phyloP scores from a whole-genome alignment of 495 filamentous ascomycete species.

The Usnea hakonensis region DNA sequence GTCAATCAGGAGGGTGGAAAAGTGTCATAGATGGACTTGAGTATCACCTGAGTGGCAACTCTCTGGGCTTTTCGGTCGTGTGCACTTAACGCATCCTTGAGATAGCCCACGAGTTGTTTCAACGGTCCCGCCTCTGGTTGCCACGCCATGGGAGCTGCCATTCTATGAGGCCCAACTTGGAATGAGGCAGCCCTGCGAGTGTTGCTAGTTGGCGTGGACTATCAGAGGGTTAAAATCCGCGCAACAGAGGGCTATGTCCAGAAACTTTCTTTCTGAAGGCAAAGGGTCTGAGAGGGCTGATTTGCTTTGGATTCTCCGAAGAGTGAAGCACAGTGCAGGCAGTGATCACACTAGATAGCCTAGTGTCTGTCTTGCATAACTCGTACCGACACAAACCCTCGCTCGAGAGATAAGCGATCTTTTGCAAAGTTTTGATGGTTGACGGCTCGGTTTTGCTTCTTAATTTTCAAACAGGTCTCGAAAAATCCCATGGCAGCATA shows the following conservation, averaged over 20 bases:
- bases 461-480: background rate
- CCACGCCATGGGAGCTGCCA: conserved; percentile 63
- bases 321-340: background rate
- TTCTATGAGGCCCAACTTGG: background rate
- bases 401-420: background rate
- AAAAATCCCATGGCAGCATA: background rate
- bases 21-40: conserved; percentile 17
- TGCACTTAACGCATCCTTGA: conserved; percentile 85
- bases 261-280: background rate
- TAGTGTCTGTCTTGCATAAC: background rate
- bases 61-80: conserved; percentile 71
- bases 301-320: background rate
- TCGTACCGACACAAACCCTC: background rate
- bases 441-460: background rate
- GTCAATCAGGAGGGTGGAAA: background rate
- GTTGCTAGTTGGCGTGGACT: background rate
- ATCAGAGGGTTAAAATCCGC: background rate
- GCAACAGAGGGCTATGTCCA: background rate
- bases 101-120: conserved; percentile 77
- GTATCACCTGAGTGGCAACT: conserved; percentile 64
- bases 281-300: background rate
- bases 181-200: background rate
- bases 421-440: background rate
- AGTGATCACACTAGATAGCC: background rate
- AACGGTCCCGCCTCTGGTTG: conserved; percentile 82